These are phyloP conservation scores for Trichosporon asahii DNA, from an alignment of 1,284 basidiomycete species.

Conservation along the genomic window DNA sequence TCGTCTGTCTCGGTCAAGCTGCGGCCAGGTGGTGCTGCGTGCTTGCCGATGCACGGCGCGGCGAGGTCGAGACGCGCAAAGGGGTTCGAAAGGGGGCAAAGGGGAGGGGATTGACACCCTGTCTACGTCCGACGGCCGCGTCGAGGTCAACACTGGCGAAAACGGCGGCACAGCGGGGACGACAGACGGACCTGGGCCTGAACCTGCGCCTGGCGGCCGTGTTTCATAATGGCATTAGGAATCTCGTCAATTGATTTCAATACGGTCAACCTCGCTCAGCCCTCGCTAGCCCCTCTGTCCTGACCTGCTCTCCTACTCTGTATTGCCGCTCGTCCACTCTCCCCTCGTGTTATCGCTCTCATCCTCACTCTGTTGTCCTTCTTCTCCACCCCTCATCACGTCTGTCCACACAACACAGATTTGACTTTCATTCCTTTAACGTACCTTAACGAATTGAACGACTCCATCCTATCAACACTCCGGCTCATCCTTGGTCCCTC, in stretches of 20 bases:
- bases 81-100: background rate
- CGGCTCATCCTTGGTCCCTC: background rate
- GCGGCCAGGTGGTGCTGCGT: background rate
- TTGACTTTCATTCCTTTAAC: constrained; percentile 3
- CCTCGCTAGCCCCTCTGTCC: background rate
- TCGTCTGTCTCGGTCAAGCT: background rate
- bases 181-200: background rate
- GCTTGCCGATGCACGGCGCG: background rate
- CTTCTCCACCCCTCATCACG: background rate
- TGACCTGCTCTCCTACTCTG: background rate
- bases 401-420: background rate
- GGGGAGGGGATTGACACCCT: background rate
- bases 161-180: background rate
- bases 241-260: background rate
- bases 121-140: background rate
- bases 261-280: background rate
- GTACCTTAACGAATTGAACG: constrained; percentile 4
- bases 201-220: background rate
- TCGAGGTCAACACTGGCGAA: background rate
- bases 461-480: background rate
- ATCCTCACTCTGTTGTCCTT: background rate
- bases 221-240: constrained; percentile 4
- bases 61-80: background rate
- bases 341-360: background rate
- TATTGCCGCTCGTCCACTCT: background rate